Percentiles rank a stretch among this genome's conserved stretches.
These are phyloP conservation scores for Magnaporthiopsis incrustans DNA, from an alignment of 2,329 filamentous ascomycete species.

Conservation along the genomic window DNA sequence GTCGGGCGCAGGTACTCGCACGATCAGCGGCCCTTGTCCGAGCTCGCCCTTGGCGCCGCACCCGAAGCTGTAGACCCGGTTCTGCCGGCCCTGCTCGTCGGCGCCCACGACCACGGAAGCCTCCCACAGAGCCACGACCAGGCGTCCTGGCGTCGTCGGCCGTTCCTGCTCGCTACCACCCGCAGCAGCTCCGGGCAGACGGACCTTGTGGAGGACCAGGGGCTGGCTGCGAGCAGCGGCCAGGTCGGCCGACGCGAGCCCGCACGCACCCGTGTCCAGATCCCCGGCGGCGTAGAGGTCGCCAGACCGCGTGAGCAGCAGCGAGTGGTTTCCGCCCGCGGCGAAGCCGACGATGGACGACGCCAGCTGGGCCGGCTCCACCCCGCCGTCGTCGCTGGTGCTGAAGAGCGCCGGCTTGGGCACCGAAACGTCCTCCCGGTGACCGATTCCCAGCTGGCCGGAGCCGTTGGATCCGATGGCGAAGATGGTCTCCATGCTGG, in stretches of 20 bases:
- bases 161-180: neutral
- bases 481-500: constrained; percentile 46
- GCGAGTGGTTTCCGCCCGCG: constrained; percentile 80
- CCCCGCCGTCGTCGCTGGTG: constrained; percentile 18
- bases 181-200: neutral
- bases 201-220: constrained; percentile 3
- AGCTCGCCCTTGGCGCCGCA: constrained; percentile 64
- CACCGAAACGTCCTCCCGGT: constrained; percentile 61
- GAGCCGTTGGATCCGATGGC: constrained; percentile 71
- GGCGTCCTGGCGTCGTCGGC: constrained; percentile 22
- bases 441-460: constrained; percentile 64
- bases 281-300: constrained; percentile 60
- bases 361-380: constrained; percentile 14
- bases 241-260: constrained; percentile 24
- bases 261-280: constrained; percentile 45
- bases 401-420: constrained; percentile 56
- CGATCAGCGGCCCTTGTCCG: constrained; percentile 48
- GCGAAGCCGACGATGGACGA: constrained; percentile 30
- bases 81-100: constrained; percentile 31
- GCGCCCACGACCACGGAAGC: constrained; percentile 54
- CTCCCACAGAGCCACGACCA: constrained; percentile 71
- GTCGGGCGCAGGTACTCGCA: constrained; percentile 39
- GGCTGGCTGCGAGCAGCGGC: neutral
- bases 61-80: constrained; percentile 55
- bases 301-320: constrained; percentile 57